Evolutionary conservation across 768 basidiomycete genomes (phyloP).

Genomic region (Mycena chlorophos): DNA sequence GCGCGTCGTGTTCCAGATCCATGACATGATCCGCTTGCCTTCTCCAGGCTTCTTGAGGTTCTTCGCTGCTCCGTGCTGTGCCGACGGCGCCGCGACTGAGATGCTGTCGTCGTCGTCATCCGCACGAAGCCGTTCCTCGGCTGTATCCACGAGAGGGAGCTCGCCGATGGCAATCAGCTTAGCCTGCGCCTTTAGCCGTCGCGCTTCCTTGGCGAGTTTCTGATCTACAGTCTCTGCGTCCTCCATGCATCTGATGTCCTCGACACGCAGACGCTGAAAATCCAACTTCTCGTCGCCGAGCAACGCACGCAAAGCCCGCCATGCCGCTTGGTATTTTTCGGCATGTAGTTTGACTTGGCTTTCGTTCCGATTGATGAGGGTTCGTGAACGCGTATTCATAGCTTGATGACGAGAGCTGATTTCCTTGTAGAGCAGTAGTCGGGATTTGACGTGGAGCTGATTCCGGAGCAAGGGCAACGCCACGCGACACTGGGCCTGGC

Average conservation of each 20-base stretch:
- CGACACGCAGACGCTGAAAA: neutral
- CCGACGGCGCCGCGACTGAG: too few species aligned
- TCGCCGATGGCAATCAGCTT: neutral
- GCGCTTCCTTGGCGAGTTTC: neutral
- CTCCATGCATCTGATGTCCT: neutral
- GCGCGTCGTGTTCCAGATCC: neutral
- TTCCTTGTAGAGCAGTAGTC: neutral
- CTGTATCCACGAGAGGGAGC: neutral
- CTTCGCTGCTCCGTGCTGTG: neutral
- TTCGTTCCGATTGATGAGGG: neutral
- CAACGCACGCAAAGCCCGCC: neutral
- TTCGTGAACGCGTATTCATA: constrained; percentile 1
- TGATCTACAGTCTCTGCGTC: neutral
- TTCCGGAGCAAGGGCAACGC: neutral
- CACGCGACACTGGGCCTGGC: constrained; percentile 2
- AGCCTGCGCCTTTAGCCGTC: neutral
- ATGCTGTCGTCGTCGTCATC: neutral
- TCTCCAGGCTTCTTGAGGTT: neutral
- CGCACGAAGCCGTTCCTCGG: neutral
- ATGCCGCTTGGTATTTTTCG: constrained; percentile 9
- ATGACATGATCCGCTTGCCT: neutral
- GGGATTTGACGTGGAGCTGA: constrained; percentile 1
- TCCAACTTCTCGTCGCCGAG: neutral
- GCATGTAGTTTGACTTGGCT: neutral
- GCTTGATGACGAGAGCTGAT: neutral